phyloP scores from a whole-genome alignment of 2,329 filamentous ascomycete genomes.

The Scopulariopsis brevicaulis region DNA sequence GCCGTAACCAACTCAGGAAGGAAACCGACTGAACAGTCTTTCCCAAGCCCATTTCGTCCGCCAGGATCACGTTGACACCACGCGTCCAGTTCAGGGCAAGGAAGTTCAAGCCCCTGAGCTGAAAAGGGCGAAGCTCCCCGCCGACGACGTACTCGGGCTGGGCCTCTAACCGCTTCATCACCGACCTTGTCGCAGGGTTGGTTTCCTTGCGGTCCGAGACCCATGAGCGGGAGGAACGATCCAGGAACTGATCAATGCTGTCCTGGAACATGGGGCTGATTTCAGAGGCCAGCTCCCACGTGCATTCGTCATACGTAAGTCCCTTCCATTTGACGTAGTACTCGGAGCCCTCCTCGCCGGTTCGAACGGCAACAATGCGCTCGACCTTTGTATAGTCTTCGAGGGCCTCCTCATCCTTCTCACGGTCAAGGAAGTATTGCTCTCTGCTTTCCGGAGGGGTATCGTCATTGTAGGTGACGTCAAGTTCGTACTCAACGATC shows the following conservation, averaged over 20 bases:
- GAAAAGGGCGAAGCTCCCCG: conserved; percentile 83
- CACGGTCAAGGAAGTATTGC: conserved; percentile 90
- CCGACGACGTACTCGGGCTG: conserved; percentile 79
- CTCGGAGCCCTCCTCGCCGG: conserved; percentile 70
- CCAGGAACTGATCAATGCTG: conserved; percentile 84
- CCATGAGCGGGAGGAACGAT: conserved; percentile 72
- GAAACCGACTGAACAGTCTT: conserved; percentile 97
- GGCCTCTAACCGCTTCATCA: conserved; percentile 61
- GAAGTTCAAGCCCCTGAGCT: conserved; percentile 90
- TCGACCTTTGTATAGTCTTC: conserved; percentile 89
- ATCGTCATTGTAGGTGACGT: conserved; percentile 64
- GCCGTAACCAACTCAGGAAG: conserved; percentile 93
- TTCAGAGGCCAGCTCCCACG: conserved; percentile 74
- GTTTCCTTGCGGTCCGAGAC: conserved; percentile 69
- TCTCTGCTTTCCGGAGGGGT: conserved; percentile 77
- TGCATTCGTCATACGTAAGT: conserved; percentile 85
- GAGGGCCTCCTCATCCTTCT: conserved; percentile 78
- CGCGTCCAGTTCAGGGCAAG: conserved; percentile 92
- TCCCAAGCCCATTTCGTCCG: conserved; percentile 96
- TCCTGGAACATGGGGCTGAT: conserved; percentile 71
- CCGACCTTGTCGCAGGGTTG: conserved; percentile 61
- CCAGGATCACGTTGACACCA: conserved; percentile 89
- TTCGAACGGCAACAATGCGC: conserved; percentile 74
- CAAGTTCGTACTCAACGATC: conserved; percentile 67
- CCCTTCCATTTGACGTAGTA: conserved; percentile 98